These are phyloP conservation scores for Naegleria fowleri DNA, from an alignment of 208 protist genomes.

Conservation along the genomic window DNA sequence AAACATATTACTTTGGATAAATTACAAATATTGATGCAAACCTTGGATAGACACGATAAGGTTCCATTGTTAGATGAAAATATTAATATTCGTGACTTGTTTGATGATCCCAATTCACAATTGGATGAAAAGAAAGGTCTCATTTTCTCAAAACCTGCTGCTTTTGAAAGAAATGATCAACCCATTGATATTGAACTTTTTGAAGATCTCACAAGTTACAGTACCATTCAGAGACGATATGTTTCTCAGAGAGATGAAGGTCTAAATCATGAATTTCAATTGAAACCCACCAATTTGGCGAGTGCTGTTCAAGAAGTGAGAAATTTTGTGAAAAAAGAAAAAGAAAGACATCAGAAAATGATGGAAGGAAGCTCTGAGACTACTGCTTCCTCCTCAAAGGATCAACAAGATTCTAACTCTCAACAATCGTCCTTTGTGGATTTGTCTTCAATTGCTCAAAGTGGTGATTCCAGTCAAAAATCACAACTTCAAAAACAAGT, in stretches of 20 bases:
- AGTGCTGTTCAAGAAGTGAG: background rate
- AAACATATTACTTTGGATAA: background rate
- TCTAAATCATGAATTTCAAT: background rate
- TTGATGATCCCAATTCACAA: background rate
- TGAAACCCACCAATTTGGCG: background rate
- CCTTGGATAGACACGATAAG: constrained; percentile 4
- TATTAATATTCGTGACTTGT: background rate
- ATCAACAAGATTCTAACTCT: too few relatives aligned
- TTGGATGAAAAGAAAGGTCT: background rate
- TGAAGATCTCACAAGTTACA: background rate
- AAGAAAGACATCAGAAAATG: background rate
- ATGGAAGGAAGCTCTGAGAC: background rate
- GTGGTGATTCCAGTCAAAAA: background rate
- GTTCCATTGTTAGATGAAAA: background rate
- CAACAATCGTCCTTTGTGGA: too few relatives aligned
- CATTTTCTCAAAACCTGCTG: background rate
- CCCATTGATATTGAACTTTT: background rate
- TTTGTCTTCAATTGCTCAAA: background rate
- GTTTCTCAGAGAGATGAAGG: background rate
- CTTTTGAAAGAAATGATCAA: background rate
- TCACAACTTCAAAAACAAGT: background rate
- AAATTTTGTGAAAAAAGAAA: background rate
- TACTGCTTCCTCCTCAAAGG: background rate
- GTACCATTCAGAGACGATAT: background rate
- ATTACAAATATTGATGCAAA: background rate